A percentile compares a stretch with the other conserved stretches of the same genome.
phyloP scores from a whole-genome alignment of 139 green algal genomes.

The Volvox reticuliferus region DNA sequence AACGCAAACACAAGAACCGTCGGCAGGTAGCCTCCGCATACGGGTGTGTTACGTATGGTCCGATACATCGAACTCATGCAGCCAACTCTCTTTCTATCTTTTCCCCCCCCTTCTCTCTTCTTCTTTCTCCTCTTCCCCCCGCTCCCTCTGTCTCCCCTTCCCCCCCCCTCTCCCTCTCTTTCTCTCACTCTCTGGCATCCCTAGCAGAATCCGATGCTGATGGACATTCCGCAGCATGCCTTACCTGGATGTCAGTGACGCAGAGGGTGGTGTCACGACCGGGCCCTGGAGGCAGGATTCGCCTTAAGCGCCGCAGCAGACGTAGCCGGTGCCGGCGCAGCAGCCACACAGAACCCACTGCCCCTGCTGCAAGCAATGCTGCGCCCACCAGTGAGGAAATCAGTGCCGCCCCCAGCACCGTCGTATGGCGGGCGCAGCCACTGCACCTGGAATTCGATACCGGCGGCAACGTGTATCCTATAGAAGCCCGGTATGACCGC shows the following conservation, averaged over 20 bases:
- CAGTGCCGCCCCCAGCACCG: background rate
- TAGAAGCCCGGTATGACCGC: background rate
- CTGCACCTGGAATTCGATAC: background rate
- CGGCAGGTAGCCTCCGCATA: background rate
- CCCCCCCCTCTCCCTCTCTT: background rate
- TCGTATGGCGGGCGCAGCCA: background rate
- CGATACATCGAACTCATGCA: background rate
- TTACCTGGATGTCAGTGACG: conserved; percentile 50
- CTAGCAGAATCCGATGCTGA: background rate
- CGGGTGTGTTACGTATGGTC: background rate
- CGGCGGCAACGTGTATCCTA: background rate
- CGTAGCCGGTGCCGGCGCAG: background rate
- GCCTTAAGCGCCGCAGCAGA: background rate
- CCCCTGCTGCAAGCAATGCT: background rate
- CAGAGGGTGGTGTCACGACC: conserved; percentile 43
- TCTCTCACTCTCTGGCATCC: background rate
- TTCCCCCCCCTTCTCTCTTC: background rate
- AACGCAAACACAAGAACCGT: background rate
- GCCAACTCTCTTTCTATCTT: background rate
- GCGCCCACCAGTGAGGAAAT: background rate
- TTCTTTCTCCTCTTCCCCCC: too few species aligned
- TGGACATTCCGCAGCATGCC: background rate
- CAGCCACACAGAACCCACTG: background rate
- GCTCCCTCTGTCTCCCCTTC: background rate
- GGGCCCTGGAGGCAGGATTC: background rate